These are phyloP conservation scores for Glycyrrhiza uralensis DNA, from an alignment of 306 rosid species.

Conservation along the genomic window DNA sequence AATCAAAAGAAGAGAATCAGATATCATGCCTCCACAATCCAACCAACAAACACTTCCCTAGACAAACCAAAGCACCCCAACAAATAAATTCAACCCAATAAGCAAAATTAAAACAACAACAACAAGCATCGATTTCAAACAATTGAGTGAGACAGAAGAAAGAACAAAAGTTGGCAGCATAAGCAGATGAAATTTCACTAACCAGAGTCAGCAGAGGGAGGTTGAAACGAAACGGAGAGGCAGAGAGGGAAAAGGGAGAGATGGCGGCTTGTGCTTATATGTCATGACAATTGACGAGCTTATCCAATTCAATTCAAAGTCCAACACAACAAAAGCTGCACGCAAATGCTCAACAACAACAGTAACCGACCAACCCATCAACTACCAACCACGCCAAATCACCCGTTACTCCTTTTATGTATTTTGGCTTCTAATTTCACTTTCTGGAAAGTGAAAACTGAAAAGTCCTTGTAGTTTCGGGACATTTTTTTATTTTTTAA, in stretches of 20 bases:
- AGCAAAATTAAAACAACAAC: not conserved
- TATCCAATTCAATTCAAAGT: not conserved
- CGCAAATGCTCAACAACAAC: not conserved
- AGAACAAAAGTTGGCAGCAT: not conserved
- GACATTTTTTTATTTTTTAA: too few relatives aligned
- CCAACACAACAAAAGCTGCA: not conserved
- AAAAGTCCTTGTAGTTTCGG: too few relatives aligned
- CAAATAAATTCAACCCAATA: not conserved
- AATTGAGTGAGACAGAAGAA: not conserved
- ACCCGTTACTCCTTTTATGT: not conserved
- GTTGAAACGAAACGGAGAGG: not conserved
- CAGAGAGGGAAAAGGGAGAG: not conserved
- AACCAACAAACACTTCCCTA: not conserved
- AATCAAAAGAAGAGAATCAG: not conserved
- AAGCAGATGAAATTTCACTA: conserved; percentile 13
- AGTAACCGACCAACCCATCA: conserved; percentile 4
- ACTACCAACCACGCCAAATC: conserved; percentile 12
- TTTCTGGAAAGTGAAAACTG: not conserved
- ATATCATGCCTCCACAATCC: not conserved
- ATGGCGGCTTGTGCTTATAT: not conserved
- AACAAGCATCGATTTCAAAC: not conserved
- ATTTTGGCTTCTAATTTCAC: not conserved
- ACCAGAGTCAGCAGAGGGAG: conserved; percentile 36
- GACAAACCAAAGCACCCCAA: conserved; percentile 1
- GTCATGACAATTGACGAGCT: not conserved